Percentiles rank a stretch among this genome's conserved stretches.
Conservation (phyloP, 2,329 filamentous ascomycete genomes). For the Hawksworthiomyces lignivorus region DNA sequence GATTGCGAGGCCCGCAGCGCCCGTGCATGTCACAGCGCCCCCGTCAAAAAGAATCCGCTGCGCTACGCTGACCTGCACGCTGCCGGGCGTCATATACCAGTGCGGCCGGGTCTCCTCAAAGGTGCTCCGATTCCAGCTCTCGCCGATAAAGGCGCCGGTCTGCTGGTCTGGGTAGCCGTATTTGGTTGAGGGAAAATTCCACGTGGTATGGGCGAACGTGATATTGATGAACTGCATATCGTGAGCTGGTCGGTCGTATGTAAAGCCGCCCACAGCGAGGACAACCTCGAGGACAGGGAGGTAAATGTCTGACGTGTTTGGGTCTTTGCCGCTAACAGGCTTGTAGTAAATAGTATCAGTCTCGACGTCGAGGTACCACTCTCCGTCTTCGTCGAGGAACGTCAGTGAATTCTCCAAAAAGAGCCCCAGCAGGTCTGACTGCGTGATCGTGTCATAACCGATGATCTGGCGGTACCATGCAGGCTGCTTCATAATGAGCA, state of each 20-base stretch:
- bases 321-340: conserved; percentile 9
- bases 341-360: conserved; percentile 12
- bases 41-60: conserved; percentile 5
- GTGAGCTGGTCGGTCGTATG: conserved; percentile 9
- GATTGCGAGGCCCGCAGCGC: conserved; percentile 11
- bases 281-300: conserved; percentile 8
- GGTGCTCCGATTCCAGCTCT: conserved; percentile 5
- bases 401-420: conserved; percentile 9
- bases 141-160: conserved; percentile 10
- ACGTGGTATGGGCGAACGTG: conserved; percentile 11
- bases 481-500: conserved; percentile 12
- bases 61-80: conserved; percentile 10
- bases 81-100: conserved; percentile 11
- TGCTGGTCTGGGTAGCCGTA: conserved; percentile 13
- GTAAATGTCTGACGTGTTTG: conserved; percentile 6
- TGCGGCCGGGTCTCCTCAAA: conserved; percentile 10
- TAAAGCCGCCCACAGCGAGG: conserved; percentile 6
- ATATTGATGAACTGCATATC: conserved; percentile 7
- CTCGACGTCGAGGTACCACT: conserved; percentile 11
- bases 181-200: conserved; percentile 1
- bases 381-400: conserved; percentile 9
- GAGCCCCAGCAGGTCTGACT: conserved; percentile 9
- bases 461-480: conserved; percentile 7
- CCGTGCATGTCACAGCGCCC: conserved; percentile 8
- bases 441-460: conserved; percentile 11